These are phyloP conservation scores for Ustilago tritici DNA, from an alignment of 1,284 basidiomycete species.

Conservation along the genomic window DNA sequence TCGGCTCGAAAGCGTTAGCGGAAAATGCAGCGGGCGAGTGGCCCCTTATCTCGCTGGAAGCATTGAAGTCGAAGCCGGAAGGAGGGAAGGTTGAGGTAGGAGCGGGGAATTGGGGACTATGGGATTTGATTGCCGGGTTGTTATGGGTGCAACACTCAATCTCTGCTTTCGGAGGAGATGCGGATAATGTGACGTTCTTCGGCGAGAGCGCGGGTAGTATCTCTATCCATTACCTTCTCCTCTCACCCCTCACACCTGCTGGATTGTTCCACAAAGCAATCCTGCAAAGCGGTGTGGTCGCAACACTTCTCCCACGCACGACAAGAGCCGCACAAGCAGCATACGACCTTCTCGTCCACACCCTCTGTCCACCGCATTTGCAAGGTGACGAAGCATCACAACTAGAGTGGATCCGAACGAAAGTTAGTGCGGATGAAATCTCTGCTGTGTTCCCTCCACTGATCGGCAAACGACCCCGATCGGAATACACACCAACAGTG, in stretches of 20 bases:
- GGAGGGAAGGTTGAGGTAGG: slow-evolving; percentile 1
- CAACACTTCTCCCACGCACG: slow-evolving; percentile 43
- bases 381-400: slow-evolving; percentile 31
- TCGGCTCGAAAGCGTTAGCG: slow-evolving; percentile 72
- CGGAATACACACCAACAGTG: slow-evolving; percentile 31
- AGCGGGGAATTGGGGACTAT: slow-evolving; percentile 74
- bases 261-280: slow-evolving; percentile 50
- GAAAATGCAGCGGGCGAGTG: slow-evolving; percentile 25
- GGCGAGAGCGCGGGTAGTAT: slow-evolving; percentile 62
- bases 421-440: slow-evolving; percentile 38
- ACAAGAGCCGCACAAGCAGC: slow-evolving; percentile 45
- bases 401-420: slow-evolving; percentile 36
- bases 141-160: slow-evolving; percentile 77
- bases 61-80: slow-evolving; percentile 19
- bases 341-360: slow-evolving; percentile 32
- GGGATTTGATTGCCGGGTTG: slow-evolving; percentile 75
- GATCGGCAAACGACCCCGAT: slow-evolving; percentile 41
- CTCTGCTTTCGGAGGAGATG: slow-evolving; percentile 77
- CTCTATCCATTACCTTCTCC: slow-evolving; percentile 49
- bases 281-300: slow-evolving; percentile 44
- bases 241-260: slow-evolving; percentile 24
- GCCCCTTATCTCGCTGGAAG: slow-evolving; percentile 27
- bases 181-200: slow-evolving; percentile 71
- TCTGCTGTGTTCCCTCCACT: slow-evolving; percentile 22
- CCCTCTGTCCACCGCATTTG: slow-evolving; percentile 27